Evolutionary conservation across 345 rosid genomes (phyloP).

Genomic region (Cardamine occulta): DNA sequence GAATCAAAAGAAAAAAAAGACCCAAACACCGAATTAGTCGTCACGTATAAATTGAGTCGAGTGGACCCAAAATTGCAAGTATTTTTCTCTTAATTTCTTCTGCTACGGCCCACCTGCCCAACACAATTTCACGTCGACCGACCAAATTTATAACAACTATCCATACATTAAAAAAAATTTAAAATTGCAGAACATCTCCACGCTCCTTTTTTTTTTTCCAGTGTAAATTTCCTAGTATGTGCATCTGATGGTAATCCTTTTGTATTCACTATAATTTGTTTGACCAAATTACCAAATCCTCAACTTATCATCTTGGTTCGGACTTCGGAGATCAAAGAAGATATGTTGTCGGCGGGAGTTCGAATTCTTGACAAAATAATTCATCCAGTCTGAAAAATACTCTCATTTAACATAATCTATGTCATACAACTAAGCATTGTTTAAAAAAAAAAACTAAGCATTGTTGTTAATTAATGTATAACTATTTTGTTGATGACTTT

Average conservation of each 20-base stretch:
- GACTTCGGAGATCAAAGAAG: not conserved
- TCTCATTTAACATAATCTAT: not conserved
- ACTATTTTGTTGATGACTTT: no score
- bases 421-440: not conserved
- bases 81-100: constrained; percentile 26
- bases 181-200: not conserved
- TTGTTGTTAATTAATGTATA: no score
- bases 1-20: not conserved
- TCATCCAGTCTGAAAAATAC: not conserved
- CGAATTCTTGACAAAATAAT: not conserved
- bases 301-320: not conserved
- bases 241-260: not conserved
- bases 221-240: not conserved
- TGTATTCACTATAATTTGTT: not conserved
- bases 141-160: constrained; percentile 19
- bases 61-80: constrained; percentile 40
- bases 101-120: constrained; percentile 47
- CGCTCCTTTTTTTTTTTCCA: not conserved
- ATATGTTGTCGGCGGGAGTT: constrained; percentile 2
- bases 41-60: constrained; percentile 34
- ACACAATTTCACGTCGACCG: constrained; percentile 51
- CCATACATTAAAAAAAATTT: not conserved
- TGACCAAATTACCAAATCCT: constrained; percentile 10
- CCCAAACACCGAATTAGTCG: constrained; percentile 31
- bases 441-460: no score